Evolutionary conservation across 176 grass and related monocot genomes (phyloP), one percentile per base, ranked within the genome.

Genomic region (Thinopyrum elongatum): DNA sequence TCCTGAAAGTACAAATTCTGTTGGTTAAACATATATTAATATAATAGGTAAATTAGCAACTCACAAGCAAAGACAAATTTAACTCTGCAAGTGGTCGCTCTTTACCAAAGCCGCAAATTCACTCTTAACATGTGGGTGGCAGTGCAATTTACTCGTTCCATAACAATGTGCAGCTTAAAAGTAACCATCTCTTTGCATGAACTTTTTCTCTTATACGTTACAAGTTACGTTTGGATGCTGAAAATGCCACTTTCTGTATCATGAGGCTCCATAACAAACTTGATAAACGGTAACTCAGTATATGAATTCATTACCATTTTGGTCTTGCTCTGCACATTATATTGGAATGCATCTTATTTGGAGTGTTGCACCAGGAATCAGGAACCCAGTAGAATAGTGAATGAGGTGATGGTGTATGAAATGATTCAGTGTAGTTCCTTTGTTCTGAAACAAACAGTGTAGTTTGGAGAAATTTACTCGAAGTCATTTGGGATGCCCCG

Each of bases 271-370:
- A 38, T 39, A 70, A 23, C 22, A 8, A 22, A 23, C 13, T 64
- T 80, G 36, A 59, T 72, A 57, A 70, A 70, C 55, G 65, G 57
- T 57, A 70, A 60, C 61, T 35, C 70, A 83, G 33, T 41, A 19
- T 36, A 59, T 31, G 25, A 58, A 38, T 72, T 57, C 46, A 34
- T 72, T 72, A 73, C 51, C 68, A 25, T 57, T 78, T 68, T 70
- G 25, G 66, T 67, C 15, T 83, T 83, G 47, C 34, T 88, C 17
- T 81, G 71, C 65, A 84, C 38, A 49, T 74, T 23, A 61, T 76
- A 22, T 55, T 60, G 76, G 21, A 21, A 68, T 63, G 47, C 21
- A 78, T 70, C 22, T 41, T 72, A n/a, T 41, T 72, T 72, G 10
- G 69, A 41, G 69, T 72, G 69, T 42, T 42, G 22, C 14, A 72